These are phyloP conservation scores for Phlebiopsis flavidoalba DNA, from an alignment of 768 basidiomycete species.

Conservation along the genomic window DNA sequence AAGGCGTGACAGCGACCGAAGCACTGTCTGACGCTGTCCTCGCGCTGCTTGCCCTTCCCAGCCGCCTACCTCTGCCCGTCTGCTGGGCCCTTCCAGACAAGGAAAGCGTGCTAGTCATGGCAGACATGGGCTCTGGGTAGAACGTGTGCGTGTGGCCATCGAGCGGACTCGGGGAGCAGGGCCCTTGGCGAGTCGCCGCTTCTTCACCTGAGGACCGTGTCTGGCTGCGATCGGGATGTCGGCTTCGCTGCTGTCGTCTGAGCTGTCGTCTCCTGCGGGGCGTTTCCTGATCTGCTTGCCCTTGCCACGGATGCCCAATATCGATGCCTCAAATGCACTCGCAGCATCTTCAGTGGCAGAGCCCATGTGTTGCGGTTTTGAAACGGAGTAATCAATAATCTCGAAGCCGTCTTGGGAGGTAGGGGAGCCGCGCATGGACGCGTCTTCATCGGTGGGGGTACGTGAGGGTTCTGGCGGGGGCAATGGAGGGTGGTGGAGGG, in stretches of 20 bases:
- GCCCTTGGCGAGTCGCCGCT: slow-evolving; percentile 48
- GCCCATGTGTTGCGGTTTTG: neutral
- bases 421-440: slow-evolving; percentile 33
- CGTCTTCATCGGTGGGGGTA: slow-evolving; percentile 29
- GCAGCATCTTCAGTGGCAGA: slow-evolving; percentile 49
- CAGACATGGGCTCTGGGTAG: slow-evolving; percentile 29
- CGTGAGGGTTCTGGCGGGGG: slow-evolving; percentile 26
- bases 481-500: slow-evolving; percentile 34
- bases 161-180: slow-evolving; percentile 24
- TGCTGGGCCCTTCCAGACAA: slow-evolving; percentile 26
- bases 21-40: slow-evolving; percentile 56
- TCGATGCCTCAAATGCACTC: slow-evolving; percentile 49
- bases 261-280: slow-evolving; percentile 40
- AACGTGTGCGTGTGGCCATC: slow-evolving; percentile 46
- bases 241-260: slow-evolving; percentile 56
- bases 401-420: slow-evolving; percentile 25
- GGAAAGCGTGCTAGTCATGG: slow-evolving; percentile 17
- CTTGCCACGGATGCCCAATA: slow-evolving; percentile 33
- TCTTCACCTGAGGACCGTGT: slow-evolving; percentile 50
- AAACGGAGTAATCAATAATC: slow-evolving; percentile 12
- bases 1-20: slow-evolving; percentile 38
- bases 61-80: slow-evolving; percentile 48
- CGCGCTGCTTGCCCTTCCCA: slow-evolving; percentile 43
- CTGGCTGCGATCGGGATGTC: slow-evolving; percentile 36
- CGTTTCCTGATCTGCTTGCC: slow-evolving; percentile 40